phyloP scores from a whole-genome alignment of 192 early-diverging fungal genomes.

The Backusella liffmaniae region DNA sequence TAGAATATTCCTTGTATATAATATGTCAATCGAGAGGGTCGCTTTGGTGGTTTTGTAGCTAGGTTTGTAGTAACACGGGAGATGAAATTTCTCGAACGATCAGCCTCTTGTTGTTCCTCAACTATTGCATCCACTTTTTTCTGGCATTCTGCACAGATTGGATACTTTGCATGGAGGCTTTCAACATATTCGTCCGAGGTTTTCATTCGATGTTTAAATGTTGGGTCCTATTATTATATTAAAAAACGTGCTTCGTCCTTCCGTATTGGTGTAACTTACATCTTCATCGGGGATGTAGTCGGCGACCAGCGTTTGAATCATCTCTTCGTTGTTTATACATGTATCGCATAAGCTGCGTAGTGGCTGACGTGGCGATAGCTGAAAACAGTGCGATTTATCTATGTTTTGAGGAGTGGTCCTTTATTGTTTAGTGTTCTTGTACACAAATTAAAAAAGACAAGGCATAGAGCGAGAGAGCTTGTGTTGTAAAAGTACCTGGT shows the following conservation, averaged over 20 bases:
- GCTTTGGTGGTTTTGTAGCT: not conserved
- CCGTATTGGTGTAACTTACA: not conserved
- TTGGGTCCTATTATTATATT: slow-evolving; percentile 1
- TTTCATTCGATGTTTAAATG: not conserved
- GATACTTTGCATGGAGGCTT: not conserved
- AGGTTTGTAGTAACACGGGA: not conserved
- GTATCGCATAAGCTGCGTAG: not conserved
- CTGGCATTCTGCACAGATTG: slow-evolving; percentile 12
- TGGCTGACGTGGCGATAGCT: not conserved
- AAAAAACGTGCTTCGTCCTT: not conserved
- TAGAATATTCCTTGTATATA: not conserved
- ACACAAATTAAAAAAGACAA: no score
- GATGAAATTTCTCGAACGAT: not conserved
- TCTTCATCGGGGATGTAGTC: slow-evolving; percentile 12
- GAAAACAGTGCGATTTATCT: not conserved
- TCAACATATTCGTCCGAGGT: not conserved
- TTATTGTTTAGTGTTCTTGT: not conserved
- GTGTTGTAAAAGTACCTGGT: not conserved
- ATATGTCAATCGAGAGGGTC: not conserved
- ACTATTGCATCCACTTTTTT: not conserved
- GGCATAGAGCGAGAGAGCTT: not conserved
- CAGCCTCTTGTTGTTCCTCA: slow-evolving; percentile 2
- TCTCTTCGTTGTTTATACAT: not conserved
- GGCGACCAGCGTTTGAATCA: not conserved
- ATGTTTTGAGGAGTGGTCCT: not conserved